Conservation (phyloP, 371 early-diverging fungal genomes). For the Syncephalastrum sp. region DNA sequence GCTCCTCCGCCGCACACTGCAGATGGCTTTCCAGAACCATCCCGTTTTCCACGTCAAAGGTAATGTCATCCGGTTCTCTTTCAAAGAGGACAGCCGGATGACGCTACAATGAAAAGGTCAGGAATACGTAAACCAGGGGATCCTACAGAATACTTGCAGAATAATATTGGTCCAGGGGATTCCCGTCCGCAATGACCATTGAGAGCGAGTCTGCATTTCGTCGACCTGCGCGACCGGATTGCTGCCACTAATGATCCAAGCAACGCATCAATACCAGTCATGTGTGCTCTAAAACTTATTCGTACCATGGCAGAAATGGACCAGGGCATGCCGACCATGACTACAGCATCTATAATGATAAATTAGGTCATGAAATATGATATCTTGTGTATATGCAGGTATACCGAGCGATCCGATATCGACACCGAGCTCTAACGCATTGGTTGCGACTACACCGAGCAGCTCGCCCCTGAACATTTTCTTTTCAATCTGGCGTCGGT, state of each 20-base stretch:
- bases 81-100: conserved; percentile 50
- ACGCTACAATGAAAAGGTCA: conserved; percentile 12
- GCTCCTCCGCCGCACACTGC: conserved; percentile 68
- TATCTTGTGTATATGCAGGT: neutral
- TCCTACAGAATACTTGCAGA: conserved; percentile 17
- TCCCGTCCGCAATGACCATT: conserved; percentile 47
- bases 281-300: neutral
- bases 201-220: conserved; percentile 59
- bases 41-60: conserved; percentile 38
- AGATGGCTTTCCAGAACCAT: conserved; percentile 53
- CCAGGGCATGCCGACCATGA: conserved; percentile 64
- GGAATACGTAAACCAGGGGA: neutral
- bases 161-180: conserved; percentile 61
- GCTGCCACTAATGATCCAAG: conserved; percentile 49
- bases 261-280: neutral
- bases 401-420: conserved; percentile 64
- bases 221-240: conserved; percentile 72
- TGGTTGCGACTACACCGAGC: conserved; percentile 62
- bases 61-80: conserved; percentile 30
- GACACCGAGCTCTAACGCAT: conserved; percentile 71
- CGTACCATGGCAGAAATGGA: conserved; percentile 44
- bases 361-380: neutral
- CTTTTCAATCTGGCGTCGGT: conserved; percentile 59
- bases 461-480: conserved; percentile 54
- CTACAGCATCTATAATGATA: conserved; percentile 45